Percentiles rank a stretch among this genome's conserved stretches.
phyloP scores from a whole-genome alignment of 2,329 filamentous ascomycete species.

The Sporothrix brasiliensis region DNA sequence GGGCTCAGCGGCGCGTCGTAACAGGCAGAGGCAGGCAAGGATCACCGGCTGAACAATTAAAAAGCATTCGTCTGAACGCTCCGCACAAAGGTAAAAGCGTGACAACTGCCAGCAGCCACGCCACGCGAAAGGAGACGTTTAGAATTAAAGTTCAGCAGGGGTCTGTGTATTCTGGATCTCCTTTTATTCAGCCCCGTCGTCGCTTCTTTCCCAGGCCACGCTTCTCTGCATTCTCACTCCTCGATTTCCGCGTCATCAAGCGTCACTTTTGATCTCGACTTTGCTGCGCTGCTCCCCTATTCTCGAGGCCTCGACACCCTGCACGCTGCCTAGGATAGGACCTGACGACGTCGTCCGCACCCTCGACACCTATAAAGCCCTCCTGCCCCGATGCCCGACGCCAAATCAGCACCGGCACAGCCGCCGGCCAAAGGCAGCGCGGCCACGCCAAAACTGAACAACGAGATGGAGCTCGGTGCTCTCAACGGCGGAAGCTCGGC shows the following conservation, averaged over 20 bases:
- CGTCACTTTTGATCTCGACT: not conserved
- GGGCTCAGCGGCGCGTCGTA: conserved; percentile 6
- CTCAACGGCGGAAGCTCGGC: conserved; percentile 44
- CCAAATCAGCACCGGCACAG: conserved; percentile 48
- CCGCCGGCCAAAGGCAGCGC: conserved; percentile 58
- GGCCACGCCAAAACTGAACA: conserved; percentile 59
- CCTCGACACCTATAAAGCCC: too few species aligned
- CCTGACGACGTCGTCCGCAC: not conserved
- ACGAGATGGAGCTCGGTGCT: conserved; percentile 58
- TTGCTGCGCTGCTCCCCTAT: not conserved
- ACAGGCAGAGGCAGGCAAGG: conserved; percentile 1
- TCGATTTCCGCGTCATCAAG: not conserved
- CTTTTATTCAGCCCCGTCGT: not conserved
- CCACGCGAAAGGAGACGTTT: not conserved
- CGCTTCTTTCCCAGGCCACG: not conserved
- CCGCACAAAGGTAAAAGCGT: not conserved
- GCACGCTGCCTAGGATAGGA: too few species aligned
- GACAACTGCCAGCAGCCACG: conserved; percentile 3
- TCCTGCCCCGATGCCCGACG: conserved; percentile 40
- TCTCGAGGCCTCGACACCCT: not conserved
- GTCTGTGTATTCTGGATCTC: not conserved
- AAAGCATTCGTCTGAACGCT: not conserved
- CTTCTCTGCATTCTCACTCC: not conserved
- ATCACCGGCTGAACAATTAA: conserved; percentile 21
- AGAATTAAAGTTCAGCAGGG: not conserved